Evolutionary conservation across 192 early-diverging fungal species (phyloP).

Genomic region (Rhizophagus clarus): DNA sequence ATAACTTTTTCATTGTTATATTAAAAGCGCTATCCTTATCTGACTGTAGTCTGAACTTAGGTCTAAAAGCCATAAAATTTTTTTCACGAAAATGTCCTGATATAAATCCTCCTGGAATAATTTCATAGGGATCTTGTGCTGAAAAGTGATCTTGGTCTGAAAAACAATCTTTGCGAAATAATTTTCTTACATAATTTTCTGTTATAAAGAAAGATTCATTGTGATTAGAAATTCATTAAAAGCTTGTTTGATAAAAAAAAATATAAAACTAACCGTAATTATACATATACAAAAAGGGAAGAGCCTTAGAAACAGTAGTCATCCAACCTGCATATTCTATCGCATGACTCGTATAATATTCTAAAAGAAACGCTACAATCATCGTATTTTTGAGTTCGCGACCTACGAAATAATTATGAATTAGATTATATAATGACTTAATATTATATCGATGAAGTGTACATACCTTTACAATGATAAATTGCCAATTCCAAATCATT

Average conservation of each 20-base stretch:
- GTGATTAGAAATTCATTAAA: background rate
- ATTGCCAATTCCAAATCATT: background rate
- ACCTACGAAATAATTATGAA: background rate
- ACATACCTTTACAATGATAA: background rate
- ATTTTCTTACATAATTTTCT: background rate
- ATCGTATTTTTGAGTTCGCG: background rate
- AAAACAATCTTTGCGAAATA: constrained; percentile 8
- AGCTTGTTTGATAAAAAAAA: background rate
- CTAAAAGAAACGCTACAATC: background rate
- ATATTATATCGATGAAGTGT: background rate
- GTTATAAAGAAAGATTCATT: background rate
- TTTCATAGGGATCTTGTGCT: background rate
- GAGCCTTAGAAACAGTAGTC: background rate
- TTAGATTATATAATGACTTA: too few species aligned
- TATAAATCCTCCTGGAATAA: background rate
- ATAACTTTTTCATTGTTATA: background rate
- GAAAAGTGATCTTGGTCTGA: background rate
- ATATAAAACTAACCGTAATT: background rate
- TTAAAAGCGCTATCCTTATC: background rate
- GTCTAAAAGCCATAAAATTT: background rate
- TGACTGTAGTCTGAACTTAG: background rate
- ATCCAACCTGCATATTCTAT: background rate
- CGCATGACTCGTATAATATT: background rate
- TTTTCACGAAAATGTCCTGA: background rate
- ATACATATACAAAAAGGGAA: background rate